phyloP scores from a whole-genome alignment of 2,329 filamentous ascomycete genomes.

The Botrytis cinerea region DNA sequence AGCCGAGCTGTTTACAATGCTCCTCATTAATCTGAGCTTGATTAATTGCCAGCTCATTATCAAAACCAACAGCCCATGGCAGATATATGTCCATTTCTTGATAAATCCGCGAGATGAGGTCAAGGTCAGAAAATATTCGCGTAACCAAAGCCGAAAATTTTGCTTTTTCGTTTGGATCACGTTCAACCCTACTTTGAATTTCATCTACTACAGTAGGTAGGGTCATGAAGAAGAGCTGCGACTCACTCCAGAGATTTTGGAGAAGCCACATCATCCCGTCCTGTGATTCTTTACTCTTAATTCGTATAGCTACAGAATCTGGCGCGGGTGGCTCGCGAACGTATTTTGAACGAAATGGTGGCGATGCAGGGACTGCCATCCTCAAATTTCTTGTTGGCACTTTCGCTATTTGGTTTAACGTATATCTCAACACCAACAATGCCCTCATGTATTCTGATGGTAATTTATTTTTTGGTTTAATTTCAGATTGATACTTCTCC shows the following conservation, averaged over 20 bases:
- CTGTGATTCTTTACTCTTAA: not conserved
- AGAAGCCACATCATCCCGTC: slow-evolving; percentile 6
- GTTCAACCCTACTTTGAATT: slow-evolving; percentile 28
- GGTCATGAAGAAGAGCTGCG: not conserved
- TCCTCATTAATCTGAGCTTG: too few species aligned
- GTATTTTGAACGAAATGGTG: not conserved
- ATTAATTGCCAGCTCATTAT: slow-evolving; percentile 11
- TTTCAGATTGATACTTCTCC: slow-evolving; percentile 39
- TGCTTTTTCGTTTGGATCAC: slow-evolving; percentile 28
- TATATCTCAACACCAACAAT: slow-evolving; percentile 46
- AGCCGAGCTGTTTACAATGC: not conserved
- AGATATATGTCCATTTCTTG: slow-evolving; percentile 33
- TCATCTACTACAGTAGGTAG: slow-evolving; percentile 31
- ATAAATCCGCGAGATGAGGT: slow-evolving; percentile 27
- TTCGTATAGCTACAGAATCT: not conserved
- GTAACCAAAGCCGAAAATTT: slow-evolving; percentile 32
- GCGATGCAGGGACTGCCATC: not conserved
- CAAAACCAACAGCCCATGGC: slow-evolving; percentile 31
- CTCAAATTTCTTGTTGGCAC: not conserved
- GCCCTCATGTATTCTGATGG: slow-evolving; percentile 45
- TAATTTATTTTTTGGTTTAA: slow-evolving; percentile 42
- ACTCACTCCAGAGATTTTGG: not conserved
- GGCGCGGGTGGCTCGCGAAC: not conserved
- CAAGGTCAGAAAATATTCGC: slow-evolving; percentile 26
- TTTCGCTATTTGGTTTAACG: slow-evolving; percentile 40